Evolutionary conservation across 2,329 filamentous ascomycete genomes (phyloP).

Genomic region (Trichophyton equinum): DNA sequence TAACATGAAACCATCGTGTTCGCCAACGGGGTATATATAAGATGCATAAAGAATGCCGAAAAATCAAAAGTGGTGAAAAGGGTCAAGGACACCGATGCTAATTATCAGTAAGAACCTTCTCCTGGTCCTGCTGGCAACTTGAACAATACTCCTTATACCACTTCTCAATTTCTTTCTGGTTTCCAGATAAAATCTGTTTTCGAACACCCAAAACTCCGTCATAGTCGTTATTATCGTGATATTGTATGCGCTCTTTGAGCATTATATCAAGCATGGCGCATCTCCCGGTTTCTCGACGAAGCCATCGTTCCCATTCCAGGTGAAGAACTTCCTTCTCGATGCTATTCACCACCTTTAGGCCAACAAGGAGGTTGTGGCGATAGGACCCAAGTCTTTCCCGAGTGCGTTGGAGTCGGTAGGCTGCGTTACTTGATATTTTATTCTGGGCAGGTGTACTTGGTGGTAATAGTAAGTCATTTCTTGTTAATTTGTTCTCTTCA

Average conservation of each 20-base stretch:
- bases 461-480: constrained; percentile 17
- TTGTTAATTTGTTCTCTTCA: constrained; percentile 26
- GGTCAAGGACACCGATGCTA: background rate
- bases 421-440: constrained; percentile 23
- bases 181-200: constrained; percentile 23
- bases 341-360: constrained; percentile 76
- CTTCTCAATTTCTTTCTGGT: constrained; percentile 36
- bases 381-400: constrained; percentile 72
- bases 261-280: constrained; percentile 53
- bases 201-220: constrained; percentile 18
- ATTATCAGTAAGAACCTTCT: constrained; percentile 12
- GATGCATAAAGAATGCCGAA: background rate
- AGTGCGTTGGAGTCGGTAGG: constrained; percentile 58
- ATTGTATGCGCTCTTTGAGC: constrained; percentile 22
- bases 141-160: constrained; percentile 52
- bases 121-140: constrained; percentile 42
- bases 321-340: constrained; percentile 76
- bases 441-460: constrained; percentile 17
- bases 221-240: constrained; percentile 14
- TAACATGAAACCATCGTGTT: background rate
- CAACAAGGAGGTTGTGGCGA: constrained; percentile 80
- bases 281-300: constrained; percentile 61
- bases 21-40: background rate
- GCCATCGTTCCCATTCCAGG: constrained; percentile 89
- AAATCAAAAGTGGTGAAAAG: background rate